Base-by-base conservation (phyloP, 2,329 filamentous ascomycete genomes). In the Zymoseptoria pseudotritici region DNA sequence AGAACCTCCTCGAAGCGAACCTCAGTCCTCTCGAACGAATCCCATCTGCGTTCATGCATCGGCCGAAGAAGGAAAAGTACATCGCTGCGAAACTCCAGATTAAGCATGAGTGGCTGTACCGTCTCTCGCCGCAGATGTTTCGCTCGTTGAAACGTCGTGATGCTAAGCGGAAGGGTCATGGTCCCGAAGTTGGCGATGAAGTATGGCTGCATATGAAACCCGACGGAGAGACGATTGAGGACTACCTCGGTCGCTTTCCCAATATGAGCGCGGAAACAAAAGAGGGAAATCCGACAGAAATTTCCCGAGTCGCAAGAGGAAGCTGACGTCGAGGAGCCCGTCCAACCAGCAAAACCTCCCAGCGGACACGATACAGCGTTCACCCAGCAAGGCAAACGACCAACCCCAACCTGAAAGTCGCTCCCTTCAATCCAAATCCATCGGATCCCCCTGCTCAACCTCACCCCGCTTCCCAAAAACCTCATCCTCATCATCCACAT, bases 21-120 rank as follows among this genome's bases (percentile, higher is more conserved):
- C 55, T 67, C 3, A 65, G 63, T 9, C 65, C 66, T 1, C 69
- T 81, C 1, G 76, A 80, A 17, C 71, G 79, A 11, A 70, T 86
- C 29, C 80, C 81, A 17, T 73, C 74, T 17, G 79, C 81, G 3
- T 58, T 69, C 29, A 63, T 70, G 55, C 78, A 84, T 63, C 79
- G 77, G 53, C 85, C 85, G 0, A 74, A 81, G 22, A 59, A 69
- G 8, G 77, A 84, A 20, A 83, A 83, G 67, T 86, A 78, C 76
- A 82, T 83, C 42, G 85, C 82, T 0, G 77, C 80, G 52, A 74
- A 81, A 52, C 74, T 87, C 55, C 80, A 78, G 65, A 83, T 88
- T 50, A 77, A 79, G 22, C 79, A 87, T 66, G 83, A 88, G 65
- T 79, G 83, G 63, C 73, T 77, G 26, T 78, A 79, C 51, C 74